phyloP scores from a whole-genome alignment of 106 monocot species.

The Allium sativum region DNA sequence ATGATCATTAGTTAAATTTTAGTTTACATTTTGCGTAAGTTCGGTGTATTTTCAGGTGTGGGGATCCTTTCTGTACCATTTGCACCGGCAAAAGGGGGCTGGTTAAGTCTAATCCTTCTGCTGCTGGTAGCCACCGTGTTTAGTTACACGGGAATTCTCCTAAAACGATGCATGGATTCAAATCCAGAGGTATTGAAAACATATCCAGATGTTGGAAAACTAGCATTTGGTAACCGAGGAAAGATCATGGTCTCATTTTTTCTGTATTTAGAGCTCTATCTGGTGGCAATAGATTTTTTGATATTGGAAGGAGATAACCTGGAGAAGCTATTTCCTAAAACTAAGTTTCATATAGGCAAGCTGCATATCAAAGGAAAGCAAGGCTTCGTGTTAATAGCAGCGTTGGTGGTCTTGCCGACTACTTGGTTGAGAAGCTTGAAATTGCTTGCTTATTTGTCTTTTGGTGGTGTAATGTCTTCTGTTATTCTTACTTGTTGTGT shows the following conservation, averaged over 20 bases:
- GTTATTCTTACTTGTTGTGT: slow-evolving; percentile 24
- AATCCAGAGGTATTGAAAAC: slow-evolving; percentile 22
- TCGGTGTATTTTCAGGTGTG: no score
- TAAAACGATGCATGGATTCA: slow-evolving; percentile 48
- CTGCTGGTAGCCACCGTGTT: slow-evolving; percentile 27
- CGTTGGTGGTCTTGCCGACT: slow-evolving; percentile 40
- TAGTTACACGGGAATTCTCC: slow-evolving; percentile 57
- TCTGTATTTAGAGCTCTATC: no score
- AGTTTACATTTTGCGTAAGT: no score
- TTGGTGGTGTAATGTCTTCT: slow-evolving; percentile 42
- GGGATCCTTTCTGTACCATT: slow-evolving; percentile 56
- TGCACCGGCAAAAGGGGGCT: slow-evolving; percentile 48
- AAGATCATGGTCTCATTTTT: slow-evolving; percentile 22
- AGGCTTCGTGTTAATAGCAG: slow-evolving; percentile 37
- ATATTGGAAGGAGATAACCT: slow-evolving; percentile 14
- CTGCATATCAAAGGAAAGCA: slow-evolving; percentile 30
- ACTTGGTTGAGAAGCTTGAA: slow-evolving; percentile 49
- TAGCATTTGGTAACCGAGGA: slow-evolving; percentile 43
- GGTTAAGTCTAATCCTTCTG: slow-evolving; percentile 42
- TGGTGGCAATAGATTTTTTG: slow-evolving; percentile 46
- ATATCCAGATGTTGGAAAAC: slow-evolving; percentile 45
- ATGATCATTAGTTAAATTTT: no score
- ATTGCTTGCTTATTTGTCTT: slow-evolving; percentile 45
- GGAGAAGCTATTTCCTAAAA: slow-evolving; percentile 45
- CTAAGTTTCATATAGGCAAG: slow-evolving; percentile 4